A percentile compares a stretch with the other conserved stretches of the same genome.
Evolutionary conservation across 371 early-diverging fungal genomes (phyloP).

Genomic region (Coemansia sp.): DNA sequence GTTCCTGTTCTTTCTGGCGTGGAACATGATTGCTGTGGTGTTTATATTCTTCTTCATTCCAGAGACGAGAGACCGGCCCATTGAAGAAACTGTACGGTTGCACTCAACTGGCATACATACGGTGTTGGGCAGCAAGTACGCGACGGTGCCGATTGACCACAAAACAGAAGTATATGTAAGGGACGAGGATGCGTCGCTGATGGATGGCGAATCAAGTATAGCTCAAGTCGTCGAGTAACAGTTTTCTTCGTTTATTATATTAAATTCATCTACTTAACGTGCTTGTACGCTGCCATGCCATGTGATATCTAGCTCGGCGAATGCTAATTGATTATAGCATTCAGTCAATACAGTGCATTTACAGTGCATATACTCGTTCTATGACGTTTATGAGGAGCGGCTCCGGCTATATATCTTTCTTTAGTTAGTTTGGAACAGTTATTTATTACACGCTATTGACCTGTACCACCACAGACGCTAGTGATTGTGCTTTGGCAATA

Average conservation of each 20-base stretch:
- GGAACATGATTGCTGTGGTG: conserved; percentile 53
- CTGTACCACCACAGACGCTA: neutral
- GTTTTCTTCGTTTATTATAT: neutral
- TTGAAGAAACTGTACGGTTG: conserved; percentile 43
- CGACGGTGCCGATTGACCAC: conserved; percentile 18
- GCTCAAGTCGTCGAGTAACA: neutral
- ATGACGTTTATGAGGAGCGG: too few species aligned
- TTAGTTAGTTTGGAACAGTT: neutral
- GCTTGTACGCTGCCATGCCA: too few species aligned
- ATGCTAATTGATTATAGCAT: too few species aligned
- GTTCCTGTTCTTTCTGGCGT: conserved; percentile 66
- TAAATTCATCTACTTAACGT: too few species aligned
- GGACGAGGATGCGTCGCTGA: neutral
- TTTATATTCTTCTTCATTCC: conserved; percentile 68
- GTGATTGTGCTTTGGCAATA: conserved; percentile 33
- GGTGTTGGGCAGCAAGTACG: conserved; percentile 42
- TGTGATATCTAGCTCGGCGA: too few species aligned
- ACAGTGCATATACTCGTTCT: too few species aligned
- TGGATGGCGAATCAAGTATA: neutral
- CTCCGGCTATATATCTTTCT: neutral
- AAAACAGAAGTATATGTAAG: conserved; percentile 2
- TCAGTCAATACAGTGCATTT: too few species aligned
- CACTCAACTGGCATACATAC: conserved; percentile 49
- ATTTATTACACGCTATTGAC: neutral
- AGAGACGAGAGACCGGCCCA: conserved; percentile 71